Evolutionary conservation across 768 basidiomycete species (phyloP), one percentile per base, ranked within the genome.

Genomic region (Rhizopogon vulgaris): DNA sequence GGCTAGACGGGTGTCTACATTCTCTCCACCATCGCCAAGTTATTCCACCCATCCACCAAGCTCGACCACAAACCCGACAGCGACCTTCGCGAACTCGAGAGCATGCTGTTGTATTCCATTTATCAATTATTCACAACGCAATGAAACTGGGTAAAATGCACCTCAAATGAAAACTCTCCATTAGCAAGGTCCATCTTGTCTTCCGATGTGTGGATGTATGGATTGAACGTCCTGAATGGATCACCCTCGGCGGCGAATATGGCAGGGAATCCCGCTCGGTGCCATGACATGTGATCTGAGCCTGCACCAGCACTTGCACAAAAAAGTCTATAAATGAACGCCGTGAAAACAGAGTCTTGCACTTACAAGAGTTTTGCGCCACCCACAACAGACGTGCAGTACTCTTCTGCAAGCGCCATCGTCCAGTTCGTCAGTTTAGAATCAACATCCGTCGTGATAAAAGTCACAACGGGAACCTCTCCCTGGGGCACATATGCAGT

Each of bases 31-130:
- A 0, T 11, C 12, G 14, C 17, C 17, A 32, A 45, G 10, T 10
- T 63, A 60, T 7, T 54, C 51, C 0, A 30, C 43, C 59, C 59
- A 64, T 32, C 59, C 61, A 2, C 64, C 57, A 4, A 83, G 57
- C 61, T 84, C 83, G 56, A 82, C 73, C 2, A 75, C 77, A 52
- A 80, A 83, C 1, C 78, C 80, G 11, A 82, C 72, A 15, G 72
- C 78, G 17, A 84, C 69, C 65, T 83, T 83, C 24, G 78, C 76
- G 58, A 84, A 84, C 63, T 83, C 78, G 22, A 79, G 65, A 49
- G 78, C 78, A 60, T 83, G 78, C 48, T 63, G 63, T 52, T 71
- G 69, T 79, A 79, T 38, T 78, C 76, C 28, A 46, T 15, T 22
- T 1, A 12, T 32, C 18, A 46, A 32, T 22, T 6, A 14, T 14